Percentiles rank a stretch among this genome's conserved stretches.
These are phyloP conservation scores for Tarenaya hassleriana DNA, from an alignment of 345 rosid species.

Conservation along the genomic window DNA sequence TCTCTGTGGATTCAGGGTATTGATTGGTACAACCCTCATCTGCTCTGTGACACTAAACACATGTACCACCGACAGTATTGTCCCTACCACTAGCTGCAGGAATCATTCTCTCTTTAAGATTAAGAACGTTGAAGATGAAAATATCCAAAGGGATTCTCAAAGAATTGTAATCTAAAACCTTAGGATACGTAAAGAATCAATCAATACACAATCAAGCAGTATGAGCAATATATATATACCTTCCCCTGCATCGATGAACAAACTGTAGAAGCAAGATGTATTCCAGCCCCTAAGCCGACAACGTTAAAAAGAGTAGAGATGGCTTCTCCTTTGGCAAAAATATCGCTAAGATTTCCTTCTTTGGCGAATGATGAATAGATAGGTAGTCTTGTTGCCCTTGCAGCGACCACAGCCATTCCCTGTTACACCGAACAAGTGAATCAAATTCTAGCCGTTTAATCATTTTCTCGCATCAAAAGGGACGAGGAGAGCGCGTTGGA, in stretches of 20 bases:
- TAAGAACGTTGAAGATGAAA: no score
- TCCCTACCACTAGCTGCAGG: slow-evolving; percentile 74
- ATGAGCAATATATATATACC: slow-evolving; percentile 44
- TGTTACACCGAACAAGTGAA: slow-evolving; percentile 24
- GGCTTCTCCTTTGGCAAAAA: slow-evolving; percentile 96
- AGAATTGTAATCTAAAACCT: slow-evolving; percentile 2
- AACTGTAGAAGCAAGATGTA: slow-evolving; percentile 82
- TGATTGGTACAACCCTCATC: slow-evolving; percentile 78
- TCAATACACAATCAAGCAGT: not conserved
- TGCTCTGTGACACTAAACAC: slow-evolving; percentile 66
- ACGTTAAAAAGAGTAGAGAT: slow-evolving; percentile 93
- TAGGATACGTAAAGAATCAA: slow-evolving; percentile 4
- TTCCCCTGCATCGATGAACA: slow-evolving; percentile 91
- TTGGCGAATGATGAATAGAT: slow-evolving; percentile 93
- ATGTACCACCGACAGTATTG: slow-evolving; percentile 65
- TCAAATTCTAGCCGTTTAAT: not conserved
- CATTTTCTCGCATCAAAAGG: not conserved
- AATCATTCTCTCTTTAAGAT: slow-evolving; percentile 9
- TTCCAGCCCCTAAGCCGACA: slow-evolving; percentile 68
- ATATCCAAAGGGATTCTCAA: not conserved
- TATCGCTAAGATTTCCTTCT: slow-evolving; percentile 97
- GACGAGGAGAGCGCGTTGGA: not conserved
- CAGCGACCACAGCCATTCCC: slow-evolving; percentile 99
- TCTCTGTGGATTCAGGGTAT: slow-evolving; percentile 91
- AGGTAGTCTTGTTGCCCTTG: slow-evolving; percentile 91